Percentiles rank a stretch among this genome's conserved stretches.
phyloP scores from a whole-genome alignment of 495 filamentous ascomycete species.

The Xylaria telfairii region DNA sequence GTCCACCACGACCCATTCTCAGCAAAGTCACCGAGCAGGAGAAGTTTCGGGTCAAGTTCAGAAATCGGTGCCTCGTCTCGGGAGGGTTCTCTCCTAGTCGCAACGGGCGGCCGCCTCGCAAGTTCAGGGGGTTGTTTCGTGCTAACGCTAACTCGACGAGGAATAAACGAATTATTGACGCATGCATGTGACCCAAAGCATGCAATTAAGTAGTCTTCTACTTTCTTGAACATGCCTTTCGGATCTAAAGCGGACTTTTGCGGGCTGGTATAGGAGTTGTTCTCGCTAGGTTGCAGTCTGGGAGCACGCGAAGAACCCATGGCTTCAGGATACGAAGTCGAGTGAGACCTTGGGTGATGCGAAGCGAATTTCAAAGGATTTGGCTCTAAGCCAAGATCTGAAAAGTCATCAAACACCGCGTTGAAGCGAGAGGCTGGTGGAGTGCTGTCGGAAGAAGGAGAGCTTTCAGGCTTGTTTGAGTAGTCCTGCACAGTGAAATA shows the following conservation, averaged over 20 bases:
- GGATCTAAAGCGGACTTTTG: slow-evolving; percentile 37
- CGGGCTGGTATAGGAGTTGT: slow-evolving; percentile 21
- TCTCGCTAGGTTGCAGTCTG: slow-evolving; percentile 9
- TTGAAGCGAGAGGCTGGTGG: slow-evolving; percentile 33
- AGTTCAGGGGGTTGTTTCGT: slow-evolving; percentile 33
- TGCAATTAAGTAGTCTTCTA: slow-evolving; percentile 77
- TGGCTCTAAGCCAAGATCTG: slow-evolving; percentile 36
- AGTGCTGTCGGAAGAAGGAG: slow-evolving; percentile 29
- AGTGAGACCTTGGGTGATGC: slow-evolving; percentile 41
- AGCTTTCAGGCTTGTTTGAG: slow-evolving; percentile 30
- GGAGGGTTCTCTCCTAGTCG: slow-evolving; percentile 38
- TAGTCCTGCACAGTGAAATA: slow-evolving; percentile 25
- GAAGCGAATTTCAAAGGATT: slow-evolving; percentile 38
- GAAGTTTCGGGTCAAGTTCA: slow-evolving; percentile 74
- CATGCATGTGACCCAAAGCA: slow-evolving; percentile 73
- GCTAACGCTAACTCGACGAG: slow-evolving; percentile 46
- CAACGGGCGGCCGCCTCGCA: slow-evolving; percentile 28
- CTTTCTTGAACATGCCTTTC: slow-evolving; percentile 65
- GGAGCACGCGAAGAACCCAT: slow-evolving; percentile 32
- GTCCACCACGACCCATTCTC: slow-evolving; percentile 90
- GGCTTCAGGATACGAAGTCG: slow-evolving; percentile 48
- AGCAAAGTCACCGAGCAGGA: slow-evolving; percentile 78
- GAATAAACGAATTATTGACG: slow-evolving; percentile 75
- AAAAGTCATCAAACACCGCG: slow-evolving; percentile 35
- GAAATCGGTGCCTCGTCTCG: slow-evolving; percentile 44